These are phyloP conservation scores for Torrubiella hemipterigena DNA, from an alignment of 2,329 filamentous ascomycete genomes.

Conservation along the genomic window DNA sequence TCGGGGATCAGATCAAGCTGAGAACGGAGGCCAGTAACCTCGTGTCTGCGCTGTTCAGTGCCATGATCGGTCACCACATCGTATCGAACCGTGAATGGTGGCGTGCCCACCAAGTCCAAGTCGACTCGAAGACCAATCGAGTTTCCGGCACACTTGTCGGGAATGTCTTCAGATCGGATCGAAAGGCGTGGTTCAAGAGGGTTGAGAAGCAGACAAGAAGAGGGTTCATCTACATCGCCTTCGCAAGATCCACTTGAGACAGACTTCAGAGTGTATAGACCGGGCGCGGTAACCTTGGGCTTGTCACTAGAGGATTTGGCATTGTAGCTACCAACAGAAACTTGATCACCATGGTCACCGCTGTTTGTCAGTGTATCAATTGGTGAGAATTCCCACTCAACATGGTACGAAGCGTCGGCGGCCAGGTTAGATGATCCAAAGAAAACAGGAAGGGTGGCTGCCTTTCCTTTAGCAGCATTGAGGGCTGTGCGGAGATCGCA, in stretches of 20 bases:
- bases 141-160: constrained; percentile 90
- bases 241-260: constrained; percentile 71
- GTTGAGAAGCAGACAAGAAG: constrained; percentile 85
- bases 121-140: constrained; percentile 84
- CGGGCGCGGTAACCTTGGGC: constrained; percentile 61
- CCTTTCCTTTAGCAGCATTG: constrained; percentile 66
- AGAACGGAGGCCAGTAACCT: constrained; percentile 60
- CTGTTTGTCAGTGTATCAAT: constrained; percentile 56
- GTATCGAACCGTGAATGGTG: constrained; percentile 79
- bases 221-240: constrained; percentile 84
- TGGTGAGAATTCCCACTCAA: constrained; percentile 75
- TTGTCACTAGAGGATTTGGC: constrained; percentile 51
- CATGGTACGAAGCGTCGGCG: constrained; percentile 53
- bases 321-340: constrained; percentile 43
- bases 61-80: constrained; percentile 53
- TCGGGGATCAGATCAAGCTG: constrained; percentile 76
- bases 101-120: constrained; percentile 81
- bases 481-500: constrained; percentile 74
- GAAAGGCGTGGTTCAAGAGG: constrained; percentile 74
- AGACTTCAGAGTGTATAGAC: constrained; percentile 75
- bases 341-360: constrained; percentile 54
- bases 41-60: constrained; percentile 40
- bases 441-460: constrained; percentile 55
- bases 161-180: constrained; percentile 67
- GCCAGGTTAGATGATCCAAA: constrained; percentile 50